These are phyloP conservation scores for Pseudocercospora crystallina DNA, from an alignment of 2,329 filamentous ascomycete genomes.

Conservation along the genomic window DNA sequence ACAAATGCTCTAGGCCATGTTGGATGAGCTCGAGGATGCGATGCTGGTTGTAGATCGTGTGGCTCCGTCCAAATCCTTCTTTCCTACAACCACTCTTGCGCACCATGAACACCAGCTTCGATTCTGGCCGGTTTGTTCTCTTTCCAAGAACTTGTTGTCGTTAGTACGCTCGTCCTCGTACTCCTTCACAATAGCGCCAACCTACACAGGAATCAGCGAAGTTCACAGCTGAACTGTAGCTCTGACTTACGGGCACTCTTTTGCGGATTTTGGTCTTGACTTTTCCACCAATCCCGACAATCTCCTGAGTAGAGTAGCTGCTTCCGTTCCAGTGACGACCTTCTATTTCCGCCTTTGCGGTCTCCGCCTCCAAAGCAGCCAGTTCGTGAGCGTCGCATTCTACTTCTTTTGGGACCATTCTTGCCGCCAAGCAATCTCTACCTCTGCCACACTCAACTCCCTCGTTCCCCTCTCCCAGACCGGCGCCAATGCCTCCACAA, in stretches of 20 bases:
- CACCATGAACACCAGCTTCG: slow-evolving; percentile 96
- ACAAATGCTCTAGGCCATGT: background rate
- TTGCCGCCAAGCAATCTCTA: slow-evolving; percentile 70
- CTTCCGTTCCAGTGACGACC: slow-evolving; percentile 53
- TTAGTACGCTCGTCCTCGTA: slow-evolving; percentile 74
- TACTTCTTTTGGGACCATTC: slow-evolving; percentile 77
- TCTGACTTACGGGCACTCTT: slow-evolving; percentile 56
- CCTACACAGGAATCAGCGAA: slow-evolving; percentile 29
- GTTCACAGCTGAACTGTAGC: too few relatives aligned
- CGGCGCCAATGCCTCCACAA: slow-evolving; percentile 78
- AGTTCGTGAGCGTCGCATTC: slow-evolving; percentile 81
- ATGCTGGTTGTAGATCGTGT: slow-evolving; percentile 29
- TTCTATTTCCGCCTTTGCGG: slow-evolving; percentile 28
- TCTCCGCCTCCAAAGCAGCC: slow-evolving; percentile 46
- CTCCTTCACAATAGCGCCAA: slow-evolving; percentile 83
- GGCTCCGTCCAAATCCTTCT: slow-evolving; percentile 29
- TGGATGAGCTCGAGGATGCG: slow-evolving; percentile 23
- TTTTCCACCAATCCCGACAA: slow-evolving; percentile 84
- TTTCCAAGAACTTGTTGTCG: slow-evolving; percentile 60
- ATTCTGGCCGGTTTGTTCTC: slow-evolving; percentile 67
- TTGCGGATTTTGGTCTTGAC: slow-evolving; percentile 87
- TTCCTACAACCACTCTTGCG: slow-evolving; percentile 49
- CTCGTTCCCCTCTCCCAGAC: slow-evolving; percentile 83
- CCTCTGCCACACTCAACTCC: slow-evolving; percentile 87
- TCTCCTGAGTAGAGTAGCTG: slow-evolving; percentile 82